Evolutionary conservation across 768 basidiomycete species (phyloP).

Genomic region (Myochromella boudieri): DNA sequence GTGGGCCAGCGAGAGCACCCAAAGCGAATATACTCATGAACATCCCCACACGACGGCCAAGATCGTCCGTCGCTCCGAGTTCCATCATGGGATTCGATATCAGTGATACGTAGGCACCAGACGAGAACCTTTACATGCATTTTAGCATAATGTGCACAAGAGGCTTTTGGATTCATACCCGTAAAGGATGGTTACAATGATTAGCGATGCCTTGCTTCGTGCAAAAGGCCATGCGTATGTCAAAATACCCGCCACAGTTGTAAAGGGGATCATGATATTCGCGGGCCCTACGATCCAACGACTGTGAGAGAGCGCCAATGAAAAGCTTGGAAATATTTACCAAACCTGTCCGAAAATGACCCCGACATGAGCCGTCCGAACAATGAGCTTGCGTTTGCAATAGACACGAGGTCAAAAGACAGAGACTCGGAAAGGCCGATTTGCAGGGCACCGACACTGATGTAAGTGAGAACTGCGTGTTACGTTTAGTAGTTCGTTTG

Average conservation of each 20-base stretch:
- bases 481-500: slow-evolving; percentile 32
- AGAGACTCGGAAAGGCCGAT: slow-evolving; percentile 50
- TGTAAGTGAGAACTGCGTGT: slow-evolving; percentile 63
- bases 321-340: no score
- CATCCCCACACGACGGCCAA: slow-evolving; percentile 67
- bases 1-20: slow-evolving; percentile 70
- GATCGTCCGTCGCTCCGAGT: slow-evolving; percentile 59
- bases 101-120: slow-evolving; percentile 62
- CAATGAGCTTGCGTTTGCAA: slow-evolving; percentile 66
- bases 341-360: slow-evolving; percentile 51
- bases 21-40: slow-evolving; percentile 58
- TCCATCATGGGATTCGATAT: slow-evolving; percentile 56
- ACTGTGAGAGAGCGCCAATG: no score
- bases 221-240: slow-evolving; percentile 76
- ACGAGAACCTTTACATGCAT: slow-evolving; percentile 50
- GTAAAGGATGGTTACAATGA: slow-evolving; percentile 59
- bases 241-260: slow-evolving; percentile 49
- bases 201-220: slow-evolving; percentile 37
- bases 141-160: not conserved
- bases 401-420: slow-evolving; percentile 63
- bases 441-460: slow-evolving; percentile 53
- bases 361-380: slow-evolving; percentile 62
- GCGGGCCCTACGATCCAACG: no score
- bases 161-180: slow-evolving; percentile 45
- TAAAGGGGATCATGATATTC: slow-evolving; percentile 70